phyloP scores from a whole-genome alignment of 495 filamentous ascomycete genomes.

The Oleoguttula mirabilis region DNA sequence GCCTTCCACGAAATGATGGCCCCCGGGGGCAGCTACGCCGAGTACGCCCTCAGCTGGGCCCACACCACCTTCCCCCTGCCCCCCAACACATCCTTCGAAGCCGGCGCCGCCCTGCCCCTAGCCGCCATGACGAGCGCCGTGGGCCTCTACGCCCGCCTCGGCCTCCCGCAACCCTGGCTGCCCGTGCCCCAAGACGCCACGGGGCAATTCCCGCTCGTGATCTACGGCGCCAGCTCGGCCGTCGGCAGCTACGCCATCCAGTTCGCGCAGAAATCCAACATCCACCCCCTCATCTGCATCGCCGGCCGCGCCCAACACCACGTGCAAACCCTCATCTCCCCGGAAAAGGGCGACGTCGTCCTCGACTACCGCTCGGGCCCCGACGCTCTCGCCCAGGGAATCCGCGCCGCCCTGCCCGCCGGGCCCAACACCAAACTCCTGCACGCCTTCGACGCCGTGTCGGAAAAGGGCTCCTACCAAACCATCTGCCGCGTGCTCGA shows the following conservation, averaged over 20 bases:
- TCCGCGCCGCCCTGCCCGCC: conserved; percentile 38
- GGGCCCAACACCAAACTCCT: conserved; percentile 21
- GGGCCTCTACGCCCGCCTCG: conserved; percentile 46
- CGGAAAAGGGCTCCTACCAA: conserved; percentile 39
- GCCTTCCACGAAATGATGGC: conserved; percentile 53
- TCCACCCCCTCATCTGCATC: conserved; percentile 61
- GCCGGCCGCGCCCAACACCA: conserved; percentile 47
- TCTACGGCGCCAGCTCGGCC: conserved; percentile 57
- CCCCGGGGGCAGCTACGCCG: conserved; percentile 51
- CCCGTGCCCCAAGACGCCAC: conserved; percentile 24
- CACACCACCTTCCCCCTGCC: conserved; percentile 62
- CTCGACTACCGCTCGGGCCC: conserved; percentile 59
- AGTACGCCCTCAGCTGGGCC: conserved; percentile 54
- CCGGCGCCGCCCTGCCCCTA: conserved; percentile 59
- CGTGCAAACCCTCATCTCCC: conserved; percentile 49
- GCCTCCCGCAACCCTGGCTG: conserved; percentile 54
- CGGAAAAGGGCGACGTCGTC: conserved; percentile 52
- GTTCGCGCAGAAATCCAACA: conserved; percentile 51
- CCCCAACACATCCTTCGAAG: conserved; percentile 53
- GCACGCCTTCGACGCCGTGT: conserved; percentile 51
- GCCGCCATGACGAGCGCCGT: conserved; percentile 64
- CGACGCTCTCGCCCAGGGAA: conserved; percentile 38
- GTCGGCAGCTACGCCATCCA: conserved; percentile 61
- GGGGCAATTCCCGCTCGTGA: conserved; percentile 39
- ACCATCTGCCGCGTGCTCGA: conserved; percentile 39